Evolutionary conservation across 2,329 filamentous ascomycete genomes (phyloP), one percentile per base, ranked within the genome.

Genomic region (Colletotrichum lupini): DNA sequence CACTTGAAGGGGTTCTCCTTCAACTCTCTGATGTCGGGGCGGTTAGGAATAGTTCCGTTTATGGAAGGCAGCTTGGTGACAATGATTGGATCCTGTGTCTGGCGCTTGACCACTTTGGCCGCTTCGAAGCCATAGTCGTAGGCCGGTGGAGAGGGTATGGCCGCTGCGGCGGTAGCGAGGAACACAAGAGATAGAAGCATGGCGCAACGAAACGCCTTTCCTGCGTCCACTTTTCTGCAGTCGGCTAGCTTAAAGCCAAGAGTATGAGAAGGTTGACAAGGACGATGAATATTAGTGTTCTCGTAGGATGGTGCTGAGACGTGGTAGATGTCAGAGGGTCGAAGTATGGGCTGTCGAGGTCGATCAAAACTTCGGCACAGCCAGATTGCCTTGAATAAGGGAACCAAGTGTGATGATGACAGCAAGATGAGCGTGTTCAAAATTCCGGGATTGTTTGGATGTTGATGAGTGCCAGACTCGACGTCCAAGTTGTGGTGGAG

Each of bases 11-110:
- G 80, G 71, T 94, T 88, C 67, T 87, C 83, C 75, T 90, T 85
- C 76, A 97, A 85, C 52, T 92, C 84, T 58, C 92, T 87, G 75
- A 97, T 89, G 78, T 97, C 93, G 62, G 87, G 86, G 75, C 94
- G 89, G 49, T 84, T 68, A 14, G 84, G 86, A 9, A 85, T 75
- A 19, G 82, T 82, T 55, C 81, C 83, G 74, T 86, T 83, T 60
- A 82, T 76, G 6, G 80, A 76, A 12, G 85, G 85, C 14, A 87
- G 80, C 9, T 83, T 83, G 4, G 81, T 82, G 22, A 88, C 83
- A 58, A 89, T 80, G 58, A 89, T 82, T 74, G 74, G 78, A 35
- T 79, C 79, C 49, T 59, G 76, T 37, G 72, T 81, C 59, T 86
- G 82, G 53, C 87, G 83, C 72, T 84, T 86, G 35, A 82, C 79